These are phyloP conservation scores for Penicillium sp. DNA, from an alignment of 2,329 filamentous ascomycete genomes.

Conservation along the genomic window DNA sequence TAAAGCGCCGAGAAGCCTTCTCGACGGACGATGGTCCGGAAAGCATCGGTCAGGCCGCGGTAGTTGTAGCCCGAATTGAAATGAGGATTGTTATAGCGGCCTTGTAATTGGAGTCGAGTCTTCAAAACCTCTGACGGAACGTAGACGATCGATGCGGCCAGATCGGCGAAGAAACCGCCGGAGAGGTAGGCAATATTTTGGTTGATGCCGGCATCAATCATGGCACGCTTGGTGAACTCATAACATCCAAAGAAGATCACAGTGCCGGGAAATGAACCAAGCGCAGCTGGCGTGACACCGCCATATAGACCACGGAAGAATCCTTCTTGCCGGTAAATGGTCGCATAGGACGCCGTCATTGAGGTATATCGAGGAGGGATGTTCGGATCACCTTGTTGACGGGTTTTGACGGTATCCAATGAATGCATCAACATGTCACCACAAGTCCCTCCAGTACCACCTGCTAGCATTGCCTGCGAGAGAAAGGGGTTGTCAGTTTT, in stretches of 20 bases:
- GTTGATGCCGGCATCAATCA: conserved; percentile 79
- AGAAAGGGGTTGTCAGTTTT: conserved; percentile 5
- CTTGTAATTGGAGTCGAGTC: conserved; percentile 91
- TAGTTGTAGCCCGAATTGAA: conserved; percentile 97
- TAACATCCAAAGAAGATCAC: conserved; percentile 95
- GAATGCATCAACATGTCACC: conserved; percentile 99
- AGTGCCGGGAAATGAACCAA: conserved; percentile 89
- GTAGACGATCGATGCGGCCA: conserved; percentile 87
- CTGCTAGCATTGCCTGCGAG: conserved; percentile 82
- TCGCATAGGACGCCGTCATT: conserved; percentile 83
- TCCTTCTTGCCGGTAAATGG: conserved; percentile 88
- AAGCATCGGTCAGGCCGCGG: conserved; percentile 74
- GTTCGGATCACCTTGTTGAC: conserved; percentile 92
- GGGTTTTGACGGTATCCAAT: conserved; percentile 94
- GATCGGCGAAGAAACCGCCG: conserved; percentile 84
- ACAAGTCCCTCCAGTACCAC: conserved; percentile 83
- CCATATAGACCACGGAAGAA: conserved; percentile 80
- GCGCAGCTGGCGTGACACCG: conserved; percentile 83
- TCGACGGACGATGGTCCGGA: conserved; percentile 71
- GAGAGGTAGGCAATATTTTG: conserved; percentile 79
- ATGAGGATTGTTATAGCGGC: conserved; percentile 87
- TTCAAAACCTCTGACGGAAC: conserved; percentile 97
- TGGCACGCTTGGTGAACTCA: conserved; percentile 83
- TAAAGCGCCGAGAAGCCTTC: conserved; percentile 86
- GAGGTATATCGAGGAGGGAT: conserved; percentile 89